phyloP scores from a whole-genome alignment of 768 basidiomycete genomes.

The Rhodocollybia butyracea region DNA sequence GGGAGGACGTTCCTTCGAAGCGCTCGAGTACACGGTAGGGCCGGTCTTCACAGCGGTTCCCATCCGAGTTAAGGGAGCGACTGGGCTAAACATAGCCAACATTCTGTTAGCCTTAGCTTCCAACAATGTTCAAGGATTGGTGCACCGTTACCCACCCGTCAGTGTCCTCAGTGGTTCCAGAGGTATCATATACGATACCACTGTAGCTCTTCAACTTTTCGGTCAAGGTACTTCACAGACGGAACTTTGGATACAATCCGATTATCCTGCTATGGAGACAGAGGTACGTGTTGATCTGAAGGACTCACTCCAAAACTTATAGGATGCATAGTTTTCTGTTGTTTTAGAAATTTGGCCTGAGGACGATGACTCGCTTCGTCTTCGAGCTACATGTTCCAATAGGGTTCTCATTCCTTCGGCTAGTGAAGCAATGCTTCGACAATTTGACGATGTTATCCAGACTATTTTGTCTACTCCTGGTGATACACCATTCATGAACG shows the following conservation, averaged over 20 bases:
- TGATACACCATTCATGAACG: background rate
- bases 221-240: constrained; percentile 6
- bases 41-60: constrained; percentile 7
- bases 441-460: constrained; percentile 2
- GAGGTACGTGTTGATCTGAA: background rate
- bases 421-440: constrained; percentile 3
- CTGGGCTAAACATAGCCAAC: background rate
- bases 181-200: constrained; percentile 9
- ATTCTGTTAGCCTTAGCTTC: background rate
- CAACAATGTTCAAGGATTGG: background rate
- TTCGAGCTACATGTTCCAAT: constrained; percentile 7
- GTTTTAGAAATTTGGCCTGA: constrained; percentile 8
- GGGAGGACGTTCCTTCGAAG: constrained; percentile 1
- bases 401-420: constrained; percentile 7
- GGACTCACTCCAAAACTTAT: no score
- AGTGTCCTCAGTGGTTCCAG: constrained; percentile 4
- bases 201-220: constrained; percentile 5
- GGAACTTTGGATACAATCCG: constrained; percentile 3
- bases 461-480: background rate
- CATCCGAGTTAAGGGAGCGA: background rate
- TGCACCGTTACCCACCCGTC: constrained; percentile 5
- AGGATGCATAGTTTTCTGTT: constrained; percentile 4
- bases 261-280: constrained; percentile 8
- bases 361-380: constrained; percentile 4
- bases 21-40: constrained; percentile 6